Percentiles rank a stretch among this genome's conserved stretches.
phyloP scores from a whole-genome alignment of 1,284 basidiomycete species.

The Neolentinus lepideus region DNA sequence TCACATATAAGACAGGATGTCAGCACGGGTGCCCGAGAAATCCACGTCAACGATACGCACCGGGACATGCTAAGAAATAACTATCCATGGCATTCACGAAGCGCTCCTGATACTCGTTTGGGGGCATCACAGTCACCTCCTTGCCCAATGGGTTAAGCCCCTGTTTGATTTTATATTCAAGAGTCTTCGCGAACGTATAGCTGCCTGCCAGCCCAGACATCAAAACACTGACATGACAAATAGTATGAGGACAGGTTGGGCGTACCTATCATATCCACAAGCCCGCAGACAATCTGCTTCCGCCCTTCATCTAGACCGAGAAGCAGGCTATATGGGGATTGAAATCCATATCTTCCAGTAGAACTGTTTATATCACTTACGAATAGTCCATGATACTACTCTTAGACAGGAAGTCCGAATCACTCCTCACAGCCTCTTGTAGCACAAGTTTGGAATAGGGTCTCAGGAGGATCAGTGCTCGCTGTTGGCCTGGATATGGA shows the following conservation, averaged over 20 bases:
- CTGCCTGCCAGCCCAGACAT: slow-evolving; percentile 34
- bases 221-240: background rate
- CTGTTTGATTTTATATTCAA: slow-evolving; percentile 75
- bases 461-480: slow-evolving; percentile 53
- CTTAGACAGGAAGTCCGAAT: slow-evolving; percentile 64
- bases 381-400: slow-evolving; percentile 85
- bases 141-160: slow-evolving; percentile 50
- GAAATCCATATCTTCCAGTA: background rate
- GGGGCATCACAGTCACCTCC: slow-evolving; percentile 67
- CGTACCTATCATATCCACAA: slow-evolving; percentile 74
- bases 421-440: slow-evolving; percentile 57
- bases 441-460: slow-evolving; percentile 67
- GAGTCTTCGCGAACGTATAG: slow-evolving; percentile 70
- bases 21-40: background rate
- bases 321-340: slow-evolving; percentile 36
- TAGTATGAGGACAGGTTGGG: slow-evolving; percentile 1
- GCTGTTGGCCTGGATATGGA: slow-evolving; percentile 46
- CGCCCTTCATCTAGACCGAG: slow-evolving; percentile 58
- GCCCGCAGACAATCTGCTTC: slow-evolving; percentile 63
- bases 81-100: slow-evolving; percentile 61
- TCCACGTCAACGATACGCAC: background rate
- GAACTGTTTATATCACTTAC: slow-evolving; percentile 25
- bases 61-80: slow-evolving; percentile 32
- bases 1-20: background rate
- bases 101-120: slow-evolving; percentile 62